These are phyloP conservation scores for Quercus wislizeni DNA, from an alignment of 306 rosid genomes.

Conservation along the genomic window DNA sequence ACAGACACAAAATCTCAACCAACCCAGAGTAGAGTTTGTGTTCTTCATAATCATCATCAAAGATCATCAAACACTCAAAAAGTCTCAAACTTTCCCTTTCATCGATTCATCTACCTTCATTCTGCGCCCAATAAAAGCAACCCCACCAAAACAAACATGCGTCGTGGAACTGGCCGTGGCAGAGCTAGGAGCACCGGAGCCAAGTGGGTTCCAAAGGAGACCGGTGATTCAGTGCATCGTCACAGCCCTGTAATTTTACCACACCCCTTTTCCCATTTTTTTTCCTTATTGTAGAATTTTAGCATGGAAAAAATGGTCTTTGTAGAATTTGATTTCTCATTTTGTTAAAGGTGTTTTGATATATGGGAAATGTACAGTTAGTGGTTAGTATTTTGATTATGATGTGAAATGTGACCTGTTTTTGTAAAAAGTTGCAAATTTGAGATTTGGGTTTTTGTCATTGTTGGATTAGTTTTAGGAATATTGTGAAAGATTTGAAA, in stretches of 20 bases:
- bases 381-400: not conserved
- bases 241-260: not conserved
- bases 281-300: not conserved
- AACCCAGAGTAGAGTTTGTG: no score
- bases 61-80: no score
- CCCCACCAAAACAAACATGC: no score
- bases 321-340: not conserved
- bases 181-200: no score
- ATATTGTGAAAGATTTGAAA: not conserved
- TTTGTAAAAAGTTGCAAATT: not conserved
- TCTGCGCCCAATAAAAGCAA: no score
- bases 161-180: not conserved
- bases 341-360: not conserved
- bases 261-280: not conserved
- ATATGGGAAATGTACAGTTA: no score
- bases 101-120: no score
- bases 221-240: not conserved
- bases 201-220: no score
- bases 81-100: no score
- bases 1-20: no score
- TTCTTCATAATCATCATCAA: no score
- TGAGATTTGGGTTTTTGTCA: not conserved
- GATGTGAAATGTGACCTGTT: not conserved
- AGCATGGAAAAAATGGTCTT: no score
- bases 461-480: not conserved